phyloP scores from a whole-genome alignment of 1,284 basidiomycete species.

The Ceratobasidium theobromae region DNA sequence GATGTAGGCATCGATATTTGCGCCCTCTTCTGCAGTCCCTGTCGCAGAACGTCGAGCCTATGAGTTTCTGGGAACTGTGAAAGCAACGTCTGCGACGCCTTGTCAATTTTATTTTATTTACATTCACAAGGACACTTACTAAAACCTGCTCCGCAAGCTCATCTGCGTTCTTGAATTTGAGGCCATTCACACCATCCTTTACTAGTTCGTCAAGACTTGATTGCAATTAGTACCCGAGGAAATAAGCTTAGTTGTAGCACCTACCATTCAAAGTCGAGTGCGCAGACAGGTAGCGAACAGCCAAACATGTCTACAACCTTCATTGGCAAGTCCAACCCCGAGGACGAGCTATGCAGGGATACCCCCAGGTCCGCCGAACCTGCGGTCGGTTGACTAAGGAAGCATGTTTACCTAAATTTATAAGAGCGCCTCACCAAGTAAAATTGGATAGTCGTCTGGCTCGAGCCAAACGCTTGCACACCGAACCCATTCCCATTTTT shows the following conservation, averaged over 20 bases:
- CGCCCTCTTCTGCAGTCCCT: constrained; percentile 1
- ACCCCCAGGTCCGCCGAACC: constrained; percentile 92
- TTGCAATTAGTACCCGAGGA: not conserved
- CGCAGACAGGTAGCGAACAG: constrained; percentile 90
- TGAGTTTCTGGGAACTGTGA: constrained; percentile 59
- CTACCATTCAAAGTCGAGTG: constrained; percentile 83
- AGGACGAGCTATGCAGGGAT: constrained; percentile 88
- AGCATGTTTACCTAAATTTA: not conserved
- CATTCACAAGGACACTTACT: constrained; percentile 48
- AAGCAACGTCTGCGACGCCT: constrained; percentile 55
- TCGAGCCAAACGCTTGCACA: constrained; percentile 87
- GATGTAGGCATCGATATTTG: constrained; percentile 13
- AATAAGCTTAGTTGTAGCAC: constrained; percentile 37
- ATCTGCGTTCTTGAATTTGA: constrained; percentile 68
- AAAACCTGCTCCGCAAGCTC: constrained; percentile 75
- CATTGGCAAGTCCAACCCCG: constrained; percentile 94
- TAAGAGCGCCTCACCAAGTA: constrained; percentile 60
- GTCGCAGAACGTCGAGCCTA: constrained; percentile 53
- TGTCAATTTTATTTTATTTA: not conserved
- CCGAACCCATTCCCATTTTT: constrained; percentile 77
- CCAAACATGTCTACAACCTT: constrained; percentile 99
- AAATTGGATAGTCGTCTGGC: constrained; percentile 80
- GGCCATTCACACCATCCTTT: constrained; percentile 77
- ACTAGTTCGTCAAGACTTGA: constrained; percentile 84
- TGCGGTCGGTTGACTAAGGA: constrained; percentile 44